These are phyloP conservation scores for Colletotrichum orbiculare DNA, from an alignment of 2,329 filamentous ascomycete species.

Conservation along the genomic window DNA sequence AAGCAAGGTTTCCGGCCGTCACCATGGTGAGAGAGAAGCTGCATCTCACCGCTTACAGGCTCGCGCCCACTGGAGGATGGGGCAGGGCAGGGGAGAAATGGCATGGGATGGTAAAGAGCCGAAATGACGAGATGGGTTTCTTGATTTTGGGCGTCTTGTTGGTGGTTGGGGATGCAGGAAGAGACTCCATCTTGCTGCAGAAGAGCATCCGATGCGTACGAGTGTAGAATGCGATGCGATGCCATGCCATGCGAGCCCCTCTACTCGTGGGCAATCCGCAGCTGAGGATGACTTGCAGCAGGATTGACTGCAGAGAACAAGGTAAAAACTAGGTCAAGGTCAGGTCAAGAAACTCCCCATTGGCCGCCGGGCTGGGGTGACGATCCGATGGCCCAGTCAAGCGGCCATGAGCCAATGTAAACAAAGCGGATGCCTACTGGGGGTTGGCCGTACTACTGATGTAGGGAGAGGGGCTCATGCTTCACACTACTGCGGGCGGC, in stretches of 20 bases:
- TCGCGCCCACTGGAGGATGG: constrained; percentile 22
- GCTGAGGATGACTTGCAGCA: constrained; percentile 20
- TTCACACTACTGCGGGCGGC: too few relatives aligned
- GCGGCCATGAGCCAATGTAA: constrained; percentile 23
- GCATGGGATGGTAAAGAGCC: constrained; percentile 30
- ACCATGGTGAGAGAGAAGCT: constrained; percentile 20
- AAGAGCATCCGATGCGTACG: background rate
- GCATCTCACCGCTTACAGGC: constrained; percentile 29
- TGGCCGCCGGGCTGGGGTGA: background rate
- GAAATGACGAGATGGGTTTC: constrained; percentile 32
- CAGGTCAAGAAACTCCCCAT: too few relatives aligned
- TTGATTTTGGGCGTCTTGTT: constrained; percentile 9
- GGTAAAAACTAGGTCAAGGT: background rate
- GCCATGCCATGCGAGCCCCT: constrained; percentile 13
- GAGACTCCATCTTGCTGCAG: constrained; percentile 5
- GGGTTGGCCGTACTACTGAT: constrained; percentile 4
- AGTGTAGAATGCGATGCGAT: constrained; percentile 2
- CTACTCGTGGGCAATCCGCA: background rate
- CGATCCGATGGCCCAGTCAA: constrained; percentile 16
- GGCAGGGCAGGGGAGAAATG: constrained; percentile 4
- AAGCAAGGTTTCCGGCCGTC: constrained; percentile 26
- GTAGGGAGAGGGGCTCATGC: background rate
- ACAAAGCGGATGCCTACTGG: constrained; percentile 26
- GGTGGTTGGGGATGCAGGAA: too few relatives aligned
- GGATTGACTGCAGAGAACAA: background rate